Evolutionary conservation across 495 filamentous ascomycete genomes (phyloP), one percentile per base, ranked within the genome.

Genomic region (Talaromyces stipitatus): DNA sequence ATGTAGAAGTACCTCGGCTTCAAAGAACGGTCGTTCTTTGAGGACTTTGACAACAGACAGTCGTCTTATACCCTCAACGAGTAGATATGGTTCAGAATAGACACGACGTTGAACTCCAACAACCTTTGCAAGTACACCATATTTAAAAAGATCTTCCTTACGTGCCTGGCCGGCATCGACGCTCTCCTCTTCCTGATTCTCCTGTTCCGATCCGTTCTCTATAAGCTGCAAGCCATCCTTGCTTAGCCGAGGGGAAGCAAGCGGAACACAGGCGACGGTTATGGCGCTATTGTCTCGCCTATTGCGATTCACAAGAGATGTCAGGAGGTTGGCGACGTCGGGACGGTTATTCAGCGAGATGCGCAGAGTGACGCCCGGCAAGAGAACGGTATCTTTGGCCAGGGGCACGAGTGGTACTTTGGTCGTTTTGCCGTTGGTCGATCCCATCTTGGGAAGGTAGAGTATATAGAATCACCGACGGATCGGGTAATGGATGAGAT

Each of bases 41-140:
- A 82, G 74, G 46, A 95, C 69, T 62, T 85, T 86, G 48, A 87
- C 86, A 9, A 96, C 72, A 50, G 81, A 80, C 48, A 97, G 85
- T 30, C 95, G 79, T 54, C 83, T 82, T 14, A 90, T 69, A 20
- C 95, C 95, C 63, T 97, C 90, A 9, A 99, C 89, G 2, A 96
- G 75, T 51, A 99, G 66, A 50, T 83, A 84, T 28, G 92, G 82
- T 63, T 95, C 87, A 23, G 86, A 83, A n/a, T 84, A 83, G 56
- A 86, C 81, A 43, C 87, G 77, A 11, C 90, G 89, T 64, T 95
- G 89, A 45, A 95, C 83, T 20, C 89, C 90, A 38, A 85, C 84
- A 56, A 96, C 89, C 70, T 87, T 91, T 14, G 88, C 91, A 27
- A 89, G 76, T 9, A 87, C 87, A 22, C 89, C 92, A 67, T 82